Conservation (phyloP, 768 basidiomycete species). For the Daedaleopsis nitida region DNA sequence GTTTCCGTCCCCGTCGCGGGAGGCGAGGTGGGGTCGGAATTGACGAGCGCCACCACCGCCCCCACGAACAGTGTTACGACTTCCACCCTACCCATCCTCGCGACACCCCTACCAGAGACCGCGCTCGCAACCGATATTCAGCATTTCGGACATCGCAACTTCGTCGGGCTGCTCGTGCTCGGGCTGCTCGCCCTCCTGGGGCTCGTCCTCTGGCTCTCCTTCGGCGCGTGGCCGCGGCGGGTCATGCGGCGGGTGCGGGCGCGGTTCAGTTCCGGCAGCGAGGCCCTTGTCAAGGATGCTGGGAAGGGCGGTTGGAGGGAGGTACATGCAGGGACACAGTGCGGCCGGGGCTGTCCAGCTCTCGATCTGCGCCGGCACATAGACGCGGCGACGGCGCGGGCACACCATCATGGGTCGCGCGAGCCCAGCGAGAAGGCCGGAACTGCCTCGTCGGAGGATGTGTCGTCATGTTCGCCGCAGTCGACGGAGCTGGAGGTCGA, state of each 20-base stretch:
- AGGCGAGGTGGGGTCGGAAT: not conserved
- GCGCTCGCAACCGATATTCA: slow-evolving; percentile 14
- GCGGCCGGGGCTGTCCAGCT: not conserved
- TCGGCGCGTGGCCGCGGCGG: slow-evolving; percentile 26
- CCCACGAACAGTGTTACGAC: not conserved
- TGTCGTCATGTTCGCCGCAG: not conserved
- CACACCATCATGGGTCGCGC: not conserved
- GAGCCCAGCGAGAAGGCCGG: slow-evolving; percentile 2
- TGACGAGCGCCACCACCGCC: too few relatives aligned
- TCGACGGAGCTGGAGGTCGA: slow-evolving; percentile 9
- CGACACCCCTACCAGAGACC: slow-evolving; percentile 9
- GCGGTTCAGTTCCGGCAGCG: not conserved
- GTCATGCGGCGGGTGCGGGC: slow-evolving; percentile 12
- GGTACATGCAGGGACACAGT: not conserved
- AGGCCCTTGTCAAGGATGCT: not conserved
- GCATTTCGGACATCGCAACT: slow-evolving; percentile 23
- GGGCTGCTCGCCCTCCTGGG: slow-evolving; percentile 27
- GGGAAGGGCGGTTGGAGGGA: not conserved
- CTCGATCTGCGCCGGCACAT: not conserved
- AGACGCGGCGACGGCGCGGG: not conserved
- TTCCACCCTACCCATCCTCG: not conserved
- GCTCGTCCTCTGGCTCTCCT: slow-evolving; percentile 28
- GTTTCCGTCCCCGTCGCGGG: slow-evolving; percentile 4
- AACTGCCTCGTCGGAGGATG: not conserved
- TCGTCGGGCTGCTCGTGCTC: slow-evolving; percentile 30